phyloP scores from a whole-genome alignment of 2,329 filamentous ascomycete genomes.

The Aspergillus ustus region DNA sequence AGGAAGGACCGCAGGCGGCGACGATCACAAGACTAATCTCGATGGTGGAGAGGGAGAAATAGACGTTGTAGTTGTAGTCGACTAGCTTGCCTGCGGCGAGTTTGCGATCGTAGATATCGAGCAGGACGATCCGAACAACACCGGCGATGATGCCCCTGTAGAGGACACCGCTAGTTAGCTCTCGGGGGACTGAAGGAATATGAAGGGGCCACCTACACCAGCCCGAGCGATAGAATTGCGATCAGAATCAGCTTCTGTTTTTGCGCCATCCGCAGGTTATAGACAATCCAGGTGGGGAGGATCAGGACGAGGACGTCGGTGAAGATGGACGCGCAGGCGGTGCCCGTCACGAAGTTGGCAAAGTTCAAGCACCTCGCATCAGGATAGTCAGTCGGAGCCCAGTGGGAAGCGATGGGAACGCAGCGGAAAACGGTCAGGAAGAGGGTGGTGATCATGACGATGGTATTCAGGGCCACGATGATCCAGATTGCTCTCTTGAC shows the following conservation, averaged over 20 bases:
- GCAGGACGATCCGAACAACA: constrained; percentile 34
- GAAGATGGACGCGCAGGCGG: constrained; percentile 34
- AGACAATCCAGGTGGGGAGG: constrained; percentile 38
- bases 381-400: constrained; percentile 23
- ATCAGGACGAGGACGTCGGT: constrained; percentile 37
- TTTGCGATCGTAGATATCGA: constrained; percentile 26
- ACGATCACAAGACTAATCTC: constrained; percentile 37
- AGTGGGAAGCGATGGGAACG: constrained; percentile 31
- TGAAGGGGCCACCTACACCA: constrained; percentile 26
- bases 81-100: constrained; percentile 7
- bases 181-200: neutral
- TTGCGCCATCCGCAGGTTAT: constrained; percentile 33
- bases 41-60: constrained; percentile 35
- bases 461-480: constrained; percentile 25
- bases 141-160: constrained; percentile 33
- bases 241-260: constrained; percentile 36
- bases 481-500: constrained; percentile 27
- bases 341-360: constrained; percentile 33
- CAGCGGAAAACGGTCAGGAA: constrained; percentile 40
- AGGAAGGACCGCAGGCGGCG: constrained; percentile 34
- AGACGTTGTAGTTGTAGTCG: constrained; percentile 32
- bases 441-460: constrained; percentile 29
- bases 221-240: constrained; percentile 34
- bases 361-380: constrained; percentile 35
- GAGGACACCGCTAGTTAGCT: neutral